A percentile compares a stretch with the other conserved stretches of the same genome.
These are phyloP conservation scores for Herpotrichia juniperi DNA, from an alignment of 2,329 filamentous ascomycete genomes.

Conservation along the genomic window DNA sequence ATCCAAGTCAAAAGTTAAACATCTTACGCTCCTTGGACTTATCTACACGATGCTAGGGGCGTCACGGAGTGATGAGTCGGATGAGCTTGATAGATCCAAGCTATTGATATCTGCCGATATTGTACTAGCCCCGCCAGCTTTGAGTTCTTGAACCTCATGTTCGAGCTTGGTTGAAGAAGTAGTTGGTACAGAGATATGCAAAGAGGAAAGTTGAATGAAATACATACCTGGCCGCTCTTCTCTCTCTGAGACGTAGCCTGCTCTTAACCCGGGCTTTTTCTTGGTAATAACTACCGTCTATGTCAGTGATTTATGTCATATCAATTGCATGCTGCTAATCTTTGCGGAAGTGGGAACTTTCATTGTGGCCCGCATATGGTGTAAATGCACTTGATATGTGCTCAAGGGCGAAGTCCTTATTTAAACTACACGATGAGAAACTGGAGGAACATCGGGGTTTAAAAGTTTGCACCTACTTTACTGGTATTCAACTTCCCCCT, in stretches of 20 bases:
- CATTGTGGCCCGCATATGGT: too few relatives aligned
- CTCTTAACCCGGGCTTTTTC: conserved; percentile 48
- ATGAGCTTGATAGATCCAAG: conserved; percentile 10
- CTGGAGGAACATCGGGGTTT: too few relatives aligned
- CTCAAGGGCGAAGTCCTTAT: too few relatives aligned
- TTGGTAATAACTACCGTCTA: conserved; percentile 10
- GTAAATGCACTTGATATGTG: too few relatives aligned
- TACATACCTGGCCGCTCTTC: conserved; percentile 42
- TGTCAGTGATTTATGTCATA: conserved; percentile 6
- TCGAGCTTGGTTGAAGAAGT: conserved; percentile 20
- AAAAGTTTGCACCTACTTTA: conserved; percentile 18
- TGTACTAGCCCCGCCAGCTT: conserved; percentile 15
- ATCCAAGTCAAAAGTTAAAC: conserved; percentile 17
- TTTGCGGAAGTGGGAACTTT: background rate
- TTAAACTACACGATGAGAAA: too few relatives aligned
- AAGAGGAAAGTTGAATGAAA: background rate
- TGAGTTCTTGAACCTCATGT: conserved; percentile 23
- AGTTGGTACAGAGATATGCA: background rate
- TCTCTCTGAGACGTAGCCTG: conserved; percentile 48
- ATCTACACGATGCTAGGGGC: conserved; percentile 9
- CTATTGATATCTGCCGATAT: conserved; percentile 6
- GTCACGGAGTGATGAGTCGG: conserved; percentile 8
- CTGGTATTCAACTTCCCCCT: conserved; percentile 27
- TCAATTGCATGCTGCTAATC: background rate
- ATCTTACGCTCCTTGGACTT: conserved; percentile 6